phyloP scores from a whole-genome alignment of 73 alveolate species.

The Uronychia binucleata region DNA sequence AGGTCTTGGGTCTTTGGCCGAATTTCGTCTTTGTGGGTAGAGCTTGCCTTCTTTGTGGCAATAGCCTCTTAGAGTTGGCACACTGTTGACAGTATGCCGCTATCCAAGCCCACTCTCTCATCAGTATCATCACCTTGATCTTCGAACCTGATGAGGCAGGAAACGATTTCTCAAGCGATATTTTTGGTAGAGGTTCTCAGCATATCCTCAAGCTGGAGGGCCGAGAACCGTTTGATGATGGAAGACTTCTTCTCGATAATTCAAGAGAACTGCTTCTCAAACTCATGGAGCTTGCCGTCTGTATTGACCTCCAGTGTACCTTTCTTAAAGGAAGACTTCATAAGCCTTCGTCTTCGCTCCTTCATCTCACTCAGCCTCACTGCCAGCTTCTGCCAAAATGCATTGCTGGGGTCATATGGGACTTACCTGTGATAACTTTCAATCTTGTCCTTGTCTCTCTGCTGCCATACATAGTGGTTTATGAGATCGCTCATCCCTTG shows the following conservation, averaged over 20 bases:
- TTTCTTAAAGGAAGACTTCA: constrained; percentile 33
- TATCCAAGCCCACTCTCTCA: too few relatives aligned
- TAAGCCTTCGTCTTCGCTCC: constrained; percentile 51
- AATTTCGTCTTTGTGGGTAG: too few relatives aligned
- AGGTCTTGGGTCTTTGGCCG: too few relatives aligned
- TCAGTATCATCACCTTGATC: too few relatives aligned
- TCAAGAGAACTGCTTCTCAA: constrained; percentile 30
- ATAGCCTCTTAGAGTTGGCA: too few relatives aligned
- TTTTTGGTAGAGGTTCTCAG: constrained; percentile 45
- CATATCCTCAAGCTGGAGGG: constrained; percentile 44
- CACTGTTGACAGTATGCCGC: too few relatives aligned
- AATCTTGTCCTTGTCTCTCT: constrained; percentile 9
- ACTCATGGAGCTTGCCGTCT: constrained; percentile 52
- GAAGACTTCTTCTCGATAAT: constrained; percentile 37
- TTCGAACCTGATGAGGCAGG: too few relatives aligned
- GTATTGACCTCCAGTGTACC: constrained; percentile 1
- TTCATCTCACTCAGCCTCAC: constrained; percentile 48
- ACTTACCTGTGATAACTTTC: neutral
- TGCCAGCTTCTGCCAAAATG: constrained; percentile 45
- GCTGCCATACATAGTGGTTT: constrained; percentile 62
- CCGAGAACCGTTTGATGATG: constrained; percentile 37
- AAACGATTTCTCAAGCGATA: constrained; percentile 50
- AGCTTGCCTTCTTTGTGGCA: too few relatives aligned
- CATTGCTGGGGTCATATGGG: neutral
- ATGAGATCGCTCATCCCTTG: constrained; percentile 37